Evolutionary conservation across 164 flowering plant genomes (phyloP), one percentile per base, ranked within the genome.

Genomic region (Umbellularia californica): DNA sequence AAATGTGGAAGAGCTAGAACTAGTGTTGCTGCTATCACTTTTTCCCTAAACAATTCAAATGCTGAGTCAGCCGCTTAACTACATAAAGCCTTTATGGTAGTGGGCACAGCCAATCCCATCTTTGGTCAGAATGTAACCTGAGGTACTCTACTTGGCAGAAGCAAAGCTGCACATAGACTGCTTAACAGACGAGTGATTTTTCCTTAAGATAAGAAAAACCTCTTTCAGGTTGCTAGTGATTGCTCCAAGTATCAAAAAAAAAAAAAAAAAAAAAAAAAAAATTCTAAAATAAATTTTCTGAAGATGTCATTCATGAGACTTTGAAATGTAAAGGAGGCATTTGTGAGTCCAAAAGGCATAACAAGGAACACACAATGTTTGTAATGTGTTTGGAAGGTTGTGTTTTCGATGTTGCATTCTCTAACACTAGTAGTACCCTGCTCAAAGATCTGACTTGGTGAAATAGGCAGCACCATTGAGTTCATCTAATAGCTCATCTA

Each of bases 41-140:
- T 30, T 30, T n/a, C 5, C 11, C 52, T 70, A 7, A 70, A 33
- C 25, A 7, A 9, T 5, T 51, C n/a, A 13, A 70, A 58, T 13
- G 74, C 51, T 3, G 3, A 9, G 35, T 28, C 50, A 14, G 27
- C 13, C 17, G 4, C 13, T 58, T 30, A 60, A 19, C 66, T 50
- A 17, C 51, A 0, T 12, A 71, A 24, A 20, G n/a, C 64, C 35
- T 72, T 58, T 7, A 33, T 13, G 51, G 24, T 28, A 5, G 17
- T 33, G 7, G 74, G 74, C 7, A 5, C 15, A 23, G 67, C 67
- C 74, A 72, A 23, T 72, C 68, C 27, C 74, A 10, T 58, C 7
- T 6, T 6, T 20, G 22, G 62, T 22, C 35, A 73, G 23, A 10
- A 50, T 41, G 50, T 73, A 28, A 20, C 62, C 70, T n/a, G 33